phyloP scores from a whole-genome alignment of 352 stramenopile genomes.

The Pythium utonaiense region DNA sequence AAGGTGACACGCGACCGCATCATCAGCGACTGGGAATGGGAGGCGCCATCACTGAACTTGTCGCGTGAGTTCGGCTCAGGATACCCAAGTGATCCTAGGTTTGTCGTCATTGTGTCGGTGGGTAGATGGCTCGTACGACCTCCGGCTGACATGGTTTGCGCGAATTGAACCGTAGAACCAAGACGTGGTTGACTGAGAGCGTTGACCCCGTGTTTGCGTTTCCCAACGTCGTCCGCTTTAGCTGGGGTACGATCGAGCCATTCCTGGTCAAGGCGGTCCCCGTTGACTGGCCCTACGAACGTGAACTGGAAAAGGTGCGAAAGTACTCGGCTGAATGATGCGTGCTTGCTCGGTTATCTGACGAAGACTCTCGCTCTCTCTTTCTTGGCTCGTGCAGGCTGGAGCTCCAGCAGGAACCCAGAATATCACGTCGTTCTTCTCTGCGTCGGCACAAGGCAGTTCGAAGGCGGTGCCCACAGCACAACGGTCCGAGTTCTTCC shows the following conservation, averaged over 20 bases:
- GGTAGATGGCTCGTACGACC: too few species aligned
- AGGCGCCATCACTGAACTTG: constrained; percentile 59
- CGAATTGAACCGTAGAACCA: constrained; percentile 70
- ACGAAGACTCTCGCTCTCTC: too few species aligned
- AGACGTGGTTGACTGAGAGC: constrained; percentile 84
- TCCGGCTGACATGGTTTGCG: too few species aligned
- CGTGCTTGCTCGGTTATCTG: too few species aligned
- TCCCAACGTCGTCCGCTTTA: constrained; percentile 80
- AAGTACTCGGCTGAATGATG: too few species aligned
- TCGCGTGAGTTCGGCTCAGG: constrained; percentile 80
- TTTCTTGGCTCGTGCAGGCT: too few species aligned
- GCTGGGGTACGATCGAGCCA: constrained; percentile 64
- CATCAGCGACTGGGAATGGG: constrained; percentile 88
- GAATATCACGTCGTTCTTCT: constrained; percentile 79
- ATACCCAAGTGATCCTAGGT: constrained; percentile 93
- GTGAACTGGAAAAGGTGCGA: constrained; percentile 26
- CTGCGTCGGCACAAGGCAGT: constrained; percentile 23
- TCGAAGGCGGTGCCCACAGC: constrained; percentile 21
- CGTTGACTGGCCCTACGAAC: constrained; percentile 34
- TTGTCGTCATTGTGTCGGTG: too few species aligned
- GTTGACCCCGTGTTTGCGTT: constrained; percentile 85
- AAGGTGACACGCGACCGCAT: constrained; percentile 92
- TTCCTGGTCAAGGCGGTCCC: constrained; percentile 27
- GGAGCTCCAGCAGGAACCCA: constrained; percentile 59
- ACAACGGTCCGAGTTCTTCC: constrained; percentile 49